Percentiles rank a stretch among this genome's conserved stretches.
These are phyloP conservation scores for Dryas octopetala DNA, from an alignment of 306 rosid species.

Conservation along the genomic window DNA sequence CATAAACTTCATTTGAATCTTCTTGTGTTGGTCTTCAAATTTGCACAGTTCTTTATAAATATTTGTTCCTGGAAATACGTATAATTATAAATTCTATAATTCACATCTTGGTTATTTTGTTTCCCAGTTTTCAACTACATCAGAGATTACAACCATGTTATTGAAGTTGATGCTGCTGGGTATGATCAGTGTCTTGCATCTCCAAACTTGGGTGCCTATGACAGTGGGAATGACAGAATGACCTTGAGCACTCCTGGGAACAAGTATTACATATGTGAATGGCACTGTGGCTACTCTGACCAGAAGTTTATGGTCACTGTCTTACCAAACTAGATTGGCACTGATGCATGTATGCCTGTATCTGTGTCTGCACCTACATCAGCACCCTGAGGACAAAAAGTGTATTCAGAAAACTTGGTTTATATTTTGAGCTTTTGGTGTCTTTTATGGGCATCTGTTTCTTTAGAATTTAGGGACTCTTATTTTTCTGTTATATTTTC, in stretches of 20 bases:
- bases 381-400: no score
- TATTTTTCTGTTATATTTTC: no score
- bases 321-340: background rate
- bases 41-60: no score
- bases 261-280: constrained; percentile 1
- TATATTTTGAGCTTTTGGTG: no score
- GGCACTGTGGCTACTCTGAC: background rate
- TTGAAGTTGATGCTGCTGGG: background rate
- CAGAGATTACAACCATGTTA: background rate
- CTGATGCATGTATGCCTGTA: background rate
- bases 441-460: no score
- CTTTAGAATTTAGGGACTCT: no score
- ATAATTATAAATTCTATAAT: background rate
- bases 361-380: no score
- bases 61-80: background rate
- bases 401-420: no score
- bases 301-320: background rate
- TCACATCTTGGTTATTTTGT: background rate
- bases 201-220: background rate
- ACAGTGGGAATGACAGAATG: background rate
- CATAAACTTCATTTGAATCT: no score
- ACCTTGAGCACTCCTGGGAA: background rate
- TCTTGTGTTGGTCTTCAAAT: no score
- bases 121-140: constrained; percentile 6
- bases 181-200: background rate